phyloP scores from a whole-genome alignment of 129 eudicot species.

The Daucus carota region DH1_v3.0 NC_030386.2:21778501-21779000 shows the following conservation, averaged over 20 bases:
- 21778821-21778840: conserved; percentile 89
- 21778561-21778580: neutral
- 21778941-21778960: neutral
- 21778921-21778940: neutral
- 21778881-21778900: neutral
- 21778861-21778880: neutral
- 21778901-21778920: neutral
- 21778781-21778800: conserved; percentile 71
- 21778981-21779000: neutral
- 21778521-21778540: too few relatives aligned
- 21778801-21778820: conserved; percentile 74
- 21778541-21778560: neutral
- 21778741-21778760: neutral
- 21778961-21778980: neutral
- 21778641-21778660: neutral
- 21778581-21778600: neutral
- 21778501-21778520: neutral
- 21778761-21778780: conserved; percentile 10
- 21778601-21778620: neutral
- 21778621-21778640: neutral
- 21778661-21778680: neutral
- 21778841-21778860: conserved; percentile 11
- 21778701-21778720: neutral
- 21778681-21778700: neutral
- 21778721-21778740: neutral